A percentile compares a stretch with the other conserved stretches of the same genome.
These are phyloP conservation scores for Brasilioporus rufonigricans DNA, from an alignment of 768 basidiomycete species.

Conservation along the genomic window DNA sequence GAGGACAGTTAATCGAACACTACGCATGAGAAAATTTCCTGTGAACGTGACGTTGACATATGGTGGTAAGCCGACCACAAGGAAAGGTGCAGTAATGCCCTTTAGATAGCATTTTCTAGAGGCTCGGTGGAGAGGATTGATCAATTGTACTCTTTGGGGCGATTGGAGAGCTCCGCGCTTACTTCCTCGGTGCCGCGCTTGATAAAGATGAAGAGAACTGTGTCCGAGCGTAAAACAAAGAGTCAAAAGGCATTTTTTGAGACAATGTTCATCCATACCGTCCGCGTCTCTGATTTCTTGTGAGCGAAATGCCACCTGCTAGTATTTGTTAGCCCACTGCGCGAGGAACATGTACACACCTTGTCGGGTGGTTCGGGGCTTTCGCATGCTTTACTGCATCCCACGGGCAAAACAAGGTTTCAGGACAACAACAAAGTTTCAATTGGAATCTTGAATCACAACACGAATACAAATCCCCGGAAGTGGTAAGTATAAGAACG, in stretches of 20 bases:
- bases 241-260: neutral
- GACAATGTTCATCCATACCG: neutral
- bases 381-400: no score
- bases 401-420: no score
- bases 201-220: no score
- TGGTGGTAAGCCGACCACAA: no score
- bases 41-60: no score
- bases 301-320: neutral
- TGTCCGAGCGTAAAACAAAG: neutral
- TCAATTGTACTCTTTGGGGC: neutral
- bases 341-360: neutral
- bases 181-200: no score
- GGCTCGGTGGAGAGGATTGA: no score
- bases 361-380: no score
- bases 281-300: neutral
- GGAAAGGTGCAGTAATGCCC: neutral
- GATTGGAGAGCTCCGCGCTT: neutral
- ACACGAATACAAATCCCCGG: no score
- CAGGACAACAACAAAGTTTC: neutral
- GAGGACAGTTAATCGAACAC: no score
- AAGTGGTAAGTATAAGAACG: neutral
- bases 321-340: neutral
- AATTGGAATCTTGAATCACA: neutral
- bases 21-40: no score
- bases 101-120: neutral